These are phyloP conservation scores for Beauveria scarabaeidicola DNA, from an alignment of 2,329 filamentous ascomycete genomes.

Conservation along the genomic window DNA sequence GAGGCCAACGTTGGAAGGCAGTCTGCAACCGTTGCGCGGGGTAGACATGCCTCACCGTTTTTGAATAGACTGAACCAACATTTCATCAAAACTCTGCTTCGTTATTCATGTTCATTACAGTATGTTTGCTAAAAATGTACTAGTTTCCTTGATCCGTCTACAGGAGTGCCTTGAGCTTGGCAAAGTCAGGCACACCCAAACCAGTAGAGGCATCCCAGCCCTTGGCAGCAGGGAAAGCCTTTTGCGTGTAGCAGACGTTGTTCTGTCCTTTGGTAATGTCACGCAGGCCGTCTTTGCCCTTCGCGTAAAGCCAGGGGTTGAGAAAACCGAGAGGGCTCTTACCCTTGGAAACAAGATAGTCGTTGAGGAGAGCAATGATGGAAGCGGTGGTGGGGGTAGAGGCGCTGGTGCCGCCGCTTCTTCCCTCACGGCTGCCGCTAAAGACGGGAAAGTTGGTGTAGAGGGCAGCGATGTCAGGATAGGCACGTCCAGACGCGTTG, in stretches of 20 bases:
- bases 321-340: constrained; percentile 34
- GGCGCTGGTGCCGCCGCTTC: constrained; percentile 21
- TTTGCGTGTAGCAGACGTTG: constrained; percentile 12
- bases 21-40: too few relatives aligned
- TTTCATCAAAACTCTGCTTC: neutral
- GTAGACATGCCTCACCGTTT: too few relatives aligned
- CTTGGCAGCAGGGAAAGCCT: constrained; percentile 9
- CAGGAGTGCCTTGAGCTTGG: constrained; percentile 1
- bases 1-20: too few relatives aligned
- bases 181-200: constrained; percentile 10
- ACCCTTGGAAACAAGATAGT: constrained; percentile 28
- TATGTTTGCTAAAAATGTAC: neutral
- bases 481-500: constrained; percentile 11
- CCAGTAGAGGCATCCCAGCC: constrained; percentile 20
- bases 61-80: too few relatives aligned
- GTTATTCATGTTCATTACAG: neutral
- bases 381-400: constrained; percentile 32
- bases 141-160: neutral
- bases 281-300: constrained; percentile 14
- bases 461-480: constrained; percentile 3
- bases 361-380: constrained; percentile 35
- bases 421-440: neutral
- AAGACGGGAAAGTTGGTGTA: constrained; percentile 7
- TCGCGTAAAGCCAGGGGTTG: constrained; percentile 32
- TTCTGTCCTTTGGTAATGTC: constrained; percentile 16